These are phyloP conservation scores for Macadamia integrifolia DNA, from an alignment of 164 flowering plant species.

Conservation along the genomic window DNA sequence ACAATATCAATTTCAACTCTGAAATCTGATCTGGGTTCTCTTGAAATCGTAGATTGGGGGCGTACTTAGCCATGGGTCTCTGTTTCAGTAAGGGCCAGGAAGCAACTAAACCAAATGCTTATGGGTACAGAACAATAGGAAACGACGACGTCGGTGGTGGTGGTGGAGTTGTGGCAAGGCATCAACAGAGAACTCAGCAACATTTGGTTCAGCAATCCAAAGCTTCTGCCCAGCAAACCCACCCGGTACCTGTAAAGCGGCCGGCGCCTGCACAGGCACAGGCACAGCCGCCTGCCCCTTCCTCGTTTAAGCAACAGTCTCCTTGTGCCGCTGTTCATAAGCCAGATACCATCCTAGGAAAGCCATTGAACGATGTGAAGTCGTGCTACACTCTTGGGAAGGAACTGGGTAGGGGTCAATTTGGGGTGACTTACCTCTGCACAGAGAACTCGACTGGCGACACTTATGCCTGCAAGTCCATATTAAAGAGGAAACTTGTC, in stretches of 20 bases:
- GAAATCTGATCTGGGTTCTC: slow-evolving; percentile 1
- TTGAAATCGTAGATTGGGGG: background rate
- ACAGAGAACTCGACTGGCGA: slow-evolving; percentile 58
- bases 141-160: too few species aligned
- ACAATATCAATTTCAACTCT: background rate
- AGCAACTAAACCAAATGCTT: slow-evolving; percentile 5
- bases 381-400: slow-evolving; percentile 47
- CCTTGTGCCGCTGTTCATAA: slow-evolving; percentile 5
- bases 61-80: slow-evolving; percentile 32
- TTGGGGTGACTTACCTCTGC: slow-evolving; percentile 64
- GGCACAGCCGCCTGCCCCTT: background rate
- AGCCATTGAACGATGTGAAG: slow-evolving; percentile 53
- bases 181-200: slow-evolving; percentile 18
- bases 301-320: slow-evolving; percentile 12
- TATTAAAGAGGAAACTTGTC: slow-evolving; percentile 58
- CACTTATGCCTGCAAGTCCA: slow-evolving; percentile 67
- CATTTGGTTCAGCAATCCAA: slow-evolving; percentile 5
- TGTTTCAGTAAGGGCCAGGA: slow-evolving; percentile 32
- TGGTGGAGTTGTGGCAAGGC: slow-evolving; percentile 8
- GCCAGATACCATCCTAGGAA: slow-evolving; percentile 43
- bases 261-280: background rate
- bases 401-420: slow-evolving; percentile 75
- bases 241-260: background rate
- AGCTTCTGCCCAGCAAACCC: slow-evolving; percentile 4
- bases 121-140: slow-evolving; percentile 17